A percentile compares a stretch with the other conserved stretches of the same genome.
These are phyloP conservation scores for Coemansia sp. DNA, from an alignment of 192 early-diverging fungal genomes.

Conservation along the genomic window DNA sequence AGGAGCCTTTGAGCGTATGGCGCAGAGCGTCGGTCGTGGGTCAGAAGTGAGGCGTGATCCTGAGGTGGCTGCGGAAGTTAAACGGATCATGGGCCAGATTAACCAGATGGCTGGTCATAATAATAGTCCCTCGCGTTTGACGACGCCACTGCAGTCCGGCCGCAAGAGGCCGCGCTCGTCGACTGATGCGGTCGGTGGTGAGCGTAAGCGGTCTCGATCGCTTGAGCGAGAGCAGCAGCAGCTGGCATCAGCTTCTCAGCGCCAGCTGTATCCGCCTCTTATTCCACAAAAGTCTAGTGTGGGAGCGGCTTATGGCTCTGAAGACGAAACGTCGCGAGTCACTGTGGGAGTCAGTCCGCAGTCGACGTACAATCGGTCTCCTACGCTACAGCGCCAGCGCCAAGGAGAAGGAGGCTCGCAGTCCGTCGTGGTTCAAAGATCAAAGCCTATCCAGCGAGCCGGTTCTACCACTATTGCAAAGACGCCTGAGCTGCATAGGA, in stretches of 20 bases:
- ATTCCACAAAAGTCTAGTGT: background rate
- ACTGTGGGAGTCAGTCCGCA: constrained; percentile 25
- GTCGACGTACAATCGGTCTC: constrained; percentile 23
- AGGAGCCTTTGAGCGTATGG: constrained; percentile 9
- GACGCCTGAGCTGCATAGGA: background rate
- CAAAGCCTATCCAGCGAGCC: background rate
- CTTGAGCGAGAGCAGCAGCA: constrained; percentile 7
- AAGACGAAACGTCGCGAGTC: constrained; percentile 32
- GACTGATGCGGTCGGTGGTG: background rate
- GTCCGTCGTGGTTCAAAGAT: background rate
- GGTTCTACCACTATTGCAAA: background rate
- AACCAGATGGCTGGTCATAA: constrained; percentile 1
- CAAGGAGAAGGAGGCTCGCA: background rate
- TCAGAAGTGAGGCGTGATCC: background rate
- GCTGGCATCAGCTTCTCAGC: no score
- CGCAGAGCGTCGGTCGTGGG: background rate
- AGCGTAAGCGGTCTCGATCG: constrained; percentile 12
- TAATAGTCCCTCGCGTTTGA: background rate
- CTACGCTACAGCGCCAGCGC: constrained; percentile 21
- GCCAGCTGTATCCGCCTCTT: background rate
- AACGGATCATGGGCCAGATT: constrained; percentile 25
- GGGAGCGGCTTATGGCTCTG: constrained; percentile 18
- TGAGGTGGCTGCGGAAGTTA: constrained; percentile 9
- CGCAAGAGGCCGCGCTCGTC: background rate
- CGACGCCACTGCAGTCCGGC: background rate